Evolutionary conservation across 2,329 filamentous ascomycete species (phyloP), one percentile per base, ranked within the genome.

Genomic region (Ophiostoma tasmaniense): DNA sequence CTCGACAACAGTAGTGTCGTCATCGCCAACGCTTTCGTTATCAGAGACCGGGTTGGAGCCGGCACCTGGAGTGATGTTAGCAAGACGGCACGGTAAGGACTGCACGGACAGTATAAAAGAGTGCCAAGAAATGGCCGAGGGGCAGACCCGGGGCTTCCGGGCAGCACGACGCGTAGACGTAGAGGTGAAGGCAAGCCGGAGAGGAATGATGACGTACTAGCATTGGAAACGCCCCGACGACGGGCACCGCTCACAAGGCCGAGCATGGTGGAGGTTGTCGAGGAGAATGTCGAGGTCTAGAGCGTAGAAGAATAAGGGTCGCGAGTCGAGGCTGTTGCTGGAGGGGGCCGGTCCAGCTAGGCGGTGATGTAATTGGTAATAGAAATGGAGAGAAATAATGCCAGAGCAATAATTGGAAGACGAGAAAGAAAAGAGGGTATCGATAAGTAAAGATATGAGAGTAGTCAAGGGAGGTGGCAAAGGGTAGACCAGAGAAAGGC

Each of bases 1-100:
- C 80, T 96, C 93, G 75, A 97, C 89, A 71, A 94, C 85, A 69
- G 87, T 89, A 76, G 92, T 93, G 75, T 96, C 92, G 73, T 86
- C 84, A 75, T 92, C 89, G 71, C 82, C 80, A 70, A 76, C 77
- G 69, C 74, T 76, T 30, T 88, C 87, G 69, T 90, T 87, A 73
- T 78, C 79, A 4, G 88, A 89, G 64, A 85, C 86, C 73, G 64
- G 68, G 64, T 71, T 71, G 35, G 71, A 71, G 42, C 50, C 67
- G 25, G 66, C 68, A 66, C 71, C 72, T 73, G 22, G 17, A 55
- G 22, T 66, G n/a, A 37, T 20, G 52, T 64, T 71, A 71, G 71
- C 59, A 42, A 22, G 30, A 22, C 55, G 50, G 30, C 59, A 35
- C 59, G 7, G 20, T 62, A 33, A 5, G 17, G 30, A 62, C 28